Conservation (phyloP, 2,329 filamentous ascomycete species). For the Pestalotiopsis sp. region DNA sequence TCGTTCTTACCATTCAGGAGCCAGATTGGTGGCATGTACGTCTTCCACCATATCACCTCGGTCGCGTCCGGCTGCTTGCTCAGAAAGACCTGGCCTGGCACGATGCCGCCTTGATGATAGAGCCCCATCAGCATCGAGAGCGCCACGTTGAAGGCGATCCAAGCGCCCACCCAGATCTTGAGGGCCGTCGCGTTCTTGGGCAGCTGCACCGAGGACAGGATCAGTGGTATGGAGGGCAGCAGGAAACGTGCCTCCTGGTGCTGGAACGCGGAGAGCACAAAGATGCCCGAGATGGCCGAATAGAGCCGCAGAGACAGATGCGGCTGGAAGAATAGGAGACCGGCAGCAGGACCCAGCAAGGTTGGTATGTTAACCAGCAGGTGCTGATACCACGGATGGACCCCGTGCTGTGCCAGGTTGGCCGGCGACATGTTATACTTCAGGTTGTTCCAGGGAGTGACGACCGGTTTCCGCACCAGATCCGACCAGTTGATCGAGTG, state of each 20-base stretch:
- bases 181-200: constrained; percentile 56
- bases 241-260: constrained; percentile 83
- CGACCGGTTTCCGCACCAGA: constrained; percentile 65
- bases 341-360: constrained; percentile 70
- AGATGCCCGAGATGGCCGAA: constrained; percentile 73
- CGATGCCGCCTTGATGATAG: constrained; percentile 79
- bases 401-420: constrained; percentile 75
- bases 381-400: constrained; percentile 81
- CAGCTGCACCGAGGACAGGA: constrained; percentile 72
- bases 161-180: constrained; percentile 60
- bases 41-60: constrained; percentile 82
- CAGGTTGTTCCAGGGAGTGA: constrained; percentile 79
- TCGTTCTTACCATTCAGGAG: constrained; percentile 76
- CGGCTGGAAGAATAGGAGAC: constrained; percentile 61
- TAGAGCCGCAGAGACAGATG: constrained; percentile 65
- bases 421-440: constrained; percentile 71
- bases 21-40: constrained; percentile 81
- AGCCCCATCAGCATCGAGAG: constrained; percentile 76
- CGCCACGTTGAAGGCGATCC: constrained; percentile 70
- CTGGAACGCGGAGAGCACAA: constrained; percentile 72
- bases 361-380: constrained; percentile 71
- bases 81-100: constrained; percentile 76
- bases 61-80: constrained; percentile 70
- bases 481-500: constrained; percentile 66
- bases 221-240: constrained; percentile 74